Percentiles rank a stretch among this genome's conserved stretches.
These are phyloP conservation scores for Phyllosticta paracitricarpa DNA, from an alignment of 2,329 filamentous ascomycete genomes.

Conservation along the genomic window DNA sequence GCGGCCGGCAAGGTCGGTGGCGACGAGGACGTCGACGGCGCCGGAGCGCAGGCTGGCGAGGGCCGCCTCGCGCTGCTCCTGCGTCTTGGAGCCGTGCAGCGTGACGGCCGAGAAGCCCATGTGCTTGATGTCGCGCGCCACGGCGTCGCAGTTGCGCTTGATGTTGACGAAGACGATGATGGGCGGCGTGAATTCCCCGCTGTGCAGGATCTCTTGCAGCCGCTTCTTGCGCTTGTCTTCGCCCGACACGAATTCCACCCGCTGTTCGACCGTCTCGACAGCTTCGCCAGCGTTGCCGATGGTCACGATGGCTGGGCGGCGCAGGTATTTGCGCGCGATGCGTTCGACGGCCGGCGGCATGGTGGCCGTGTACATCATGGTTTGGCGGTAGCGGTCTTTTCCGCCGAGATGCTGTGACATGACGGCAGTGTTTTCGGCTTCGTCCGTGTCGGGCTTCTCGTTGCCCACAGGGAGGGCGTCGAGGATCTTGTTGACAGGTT, in stretches of 20 bases:
- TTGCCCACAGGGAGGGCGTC: constrained; percentile 86
- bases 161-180: constrained; percentile 99
- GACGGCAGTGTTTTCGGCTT: constrained; percentile 73
- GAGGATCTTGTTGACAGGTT: constrained; percentile 93
- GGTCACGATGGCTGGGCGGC: constrained; percentile 83
- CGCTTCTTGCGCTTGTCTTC: constrained; percentile 97
- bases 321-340: constrained; percentile 94
- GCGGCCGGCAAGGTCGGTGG: constrained; percentile 88
- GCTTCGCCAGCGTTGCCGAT: constrained; percentile 94
- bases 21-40: constrained; percentile 77
- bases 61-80: constrained; percentile 93
- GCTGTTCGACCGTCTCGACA: constrained; percentile 94
- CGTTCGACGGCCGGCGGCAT: constrained; percentile 90
- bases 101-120: constrained; percentile 89
- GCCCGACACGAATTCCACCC: constrained; percentile 79
- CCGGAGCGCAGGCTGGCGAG: constrained; percentile 75
- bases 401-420: constrained; percentile 73
- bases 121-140: constrained; percentile 85
- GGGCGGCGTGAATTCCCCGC: constrained; percentile 69
- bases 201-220: constrained; percentile 78
- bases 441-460: constrained; percentile 89
- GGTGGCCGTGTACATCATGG: constrained; percentile 99
- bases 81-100: constrained; percentile 89
- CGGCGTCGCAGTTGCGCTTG: constrained; percentile 95
- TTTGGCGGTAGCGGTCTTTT: constrained; percentile 79